A percentile compares a stretch with the other conserved stretches of the same genome.
Conservation (phyloP, 1,139 yeast genomes). For the Pneumocystis jirovecii region DNA sequence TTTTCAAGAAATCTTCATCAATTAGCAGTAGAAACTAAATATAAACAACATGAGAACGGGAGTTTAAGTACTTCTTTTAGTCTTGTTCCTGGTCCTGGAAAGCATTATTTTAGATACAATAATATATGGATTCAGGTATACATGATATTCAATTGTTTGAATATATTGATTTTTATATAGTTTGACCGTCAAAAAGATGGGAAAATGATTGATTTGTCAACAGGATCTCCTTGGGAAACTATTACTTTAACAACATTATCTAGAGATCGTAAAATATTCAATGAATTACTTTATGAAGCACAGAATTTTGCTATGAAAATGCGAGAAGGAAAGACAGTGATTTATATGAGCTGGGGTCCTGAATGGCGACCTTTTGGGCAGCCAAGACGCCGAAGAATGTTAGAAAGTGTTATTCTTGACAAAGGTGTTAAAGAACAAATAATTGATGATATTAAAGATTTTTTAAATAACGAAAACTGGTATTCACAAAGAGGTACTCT, state of each 20-base stretch:
- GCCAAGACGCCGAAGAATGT: conserved; percentile 72
- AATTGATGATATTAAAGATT: conserved; percentile 61
- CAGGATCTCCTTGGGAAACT: conserved; percentile 91
- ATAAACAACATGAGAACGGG: conserved; percentile 84
- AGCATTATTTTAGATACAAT: conserved; percentile 68
- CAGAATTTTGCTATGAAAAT: conserved; percentile 65
- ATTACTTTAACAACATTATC: conserved; percentile 81
- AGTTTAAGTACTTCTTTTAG: conserved; percentile 75
- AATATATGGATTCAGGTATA: conserved; percentile 77
- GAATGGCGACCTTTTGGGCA: conserved; percentile 99
- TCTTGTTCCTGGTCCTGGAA: conserved; percentile 97
- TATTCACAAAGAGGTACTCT: conserved; percentile 79
- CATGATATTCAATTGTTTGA: not conserved
- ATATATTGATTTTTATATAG: not conserved
- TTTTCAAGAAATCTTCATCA: conserved; percentile 35
- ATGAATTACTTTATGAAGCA: conserved; percentile 69
- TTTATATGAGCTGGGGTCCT: conserved; percentile 91
- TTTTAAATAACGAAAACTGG: conserved; percentile 71
- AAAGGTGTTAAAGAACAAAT: conserved; percentile 52
- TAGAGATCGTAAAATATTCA: conserved; percentile 58
- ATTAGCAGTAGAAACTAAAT: conserved; percentile 76
- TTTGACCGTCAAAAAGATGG: conserved; percentile 74
- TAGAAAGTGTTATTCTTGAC: conserved; percentile 78
- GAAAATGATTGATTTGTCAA: conserved; percentile 71
- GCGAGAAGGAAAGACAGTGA: conserved; percentile 85